Evolutionary conservation across 768 basidiomycete genomes (phyloP), one percentile per base, ranked within the genome.

Genomic region (Naematelia encephala): DNA sequence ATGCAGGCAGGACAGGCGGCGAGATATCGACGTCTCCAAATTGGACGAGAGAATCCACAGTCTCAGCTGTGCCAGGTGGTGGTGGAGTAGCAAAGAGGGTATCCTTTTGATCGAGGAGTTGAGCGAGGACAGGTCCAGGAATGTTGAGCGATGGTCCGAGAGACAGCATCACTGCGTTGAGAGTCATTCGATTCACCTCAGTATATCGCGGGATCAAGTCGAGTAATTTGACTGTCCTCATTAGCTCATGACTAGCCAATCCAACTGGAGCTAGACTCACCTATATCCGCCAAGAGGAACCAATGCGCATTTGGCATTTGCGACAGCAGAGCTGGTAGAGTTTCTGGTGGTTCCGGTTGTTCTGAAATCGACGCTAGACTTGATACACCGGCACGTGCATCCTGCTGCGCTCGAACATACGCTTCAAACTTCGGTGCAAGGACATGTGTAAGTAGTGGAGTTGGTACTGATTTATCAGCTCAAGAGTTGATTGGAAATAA

Each of bases 151-250:
- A 73, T 5, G 92, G 93, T 62, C 89, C 91, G 72, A 97, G 86
- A 51, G 94, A 87, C 29, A 93, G 79, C 49, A 93, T 79, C 66
- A 97, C 76, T 69, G 96, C 96, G 74, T 87, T 87, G 64, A 96
- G 77, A 1, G 91, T 90, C 92, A 97, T 97, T 78, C 90, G 90
- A 30, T 91, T 97, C 67, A 85, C 83, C 63, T 82, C 82, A 68
- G 82, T 81, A 62, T 84, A 82, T 56, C 79, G 80, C 0, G 89
- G 85, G 13, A 90, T 92, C 44, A 83, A 84, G 45, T 83, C 84
- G 63, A 94, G 87, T 34, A 96, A 81, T 34, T 67, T 67, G 53
- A 73, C 68, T 67, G 46, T 42, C 11, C 3, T 39, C 22, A 29
- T 30, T n/a, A 11, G 2, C 3, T n/a, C 21, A 50, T 10, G 4